Evolutionary conservation across 768 basidiomycete genomes (phyloP), one percentile per base, ranked within the genome.

Genomic region (Arthromyces matolae): DNA sequence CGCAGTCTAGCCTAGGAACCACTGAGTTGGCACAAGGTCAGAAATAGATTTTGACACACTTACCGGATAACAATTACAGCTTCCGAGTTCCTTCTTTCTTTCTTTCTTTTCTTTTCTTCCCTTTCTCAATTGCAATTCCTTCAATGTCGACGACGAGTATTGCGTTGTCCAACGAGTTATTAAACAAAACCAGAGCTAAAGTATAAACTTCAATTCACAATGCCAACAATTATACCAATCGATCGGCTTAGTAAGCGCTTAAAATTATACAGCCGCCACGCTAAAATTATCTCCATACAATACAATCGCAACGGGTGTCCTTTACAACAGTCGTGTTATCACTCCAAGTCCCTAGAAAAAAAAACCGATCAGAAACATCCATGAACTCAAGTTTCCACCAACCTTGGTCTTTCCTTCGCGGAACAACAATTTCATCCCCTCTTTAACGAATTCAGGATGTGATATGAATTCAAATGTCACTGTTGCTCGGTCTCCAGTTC

Each of bases 331-430:
- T 50, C 73, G 75, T 1, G 87, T 89, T 57, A 90, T 79, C 10
- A 89, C 84, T 8, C 87, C 87, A 47, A 90, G 76, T 13, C 87
- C 87, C 87, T 90, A 42, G 37, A 16, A 9, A 22, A 2, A n/a
- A 23, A 23, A 16, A n/a, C n/a, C n/a, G n/a, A 16, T 49, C 5
- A 28, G n/a, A 43, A 9, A 16, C 13, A 6, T 29, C 32, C 35
- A 33, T 22, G 35, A 25, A 31, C 54, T 29, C 40, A 34, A 39
- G 39, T 14, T n/a, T 22, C n/a, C 16, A 60, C 72, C 27, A 42
- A 84, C 93, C 76, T 96, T 97, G 1, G 93, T 96, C 72, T 92
- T 93, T 3, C 94, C 95, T 67, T 98, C 96, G 32, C 95, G 76
- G 64, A 98, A 93, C 10, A 99, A 68, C 19, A 95, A 73, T 67